Percentiles rank a stretch among this genome's conserved stretches.
These are phyloP conservation scores for Bruguiera gymnorhiza DNA, from an alignment of 345 rosid species.

Conservation along the genomic window DNA sequence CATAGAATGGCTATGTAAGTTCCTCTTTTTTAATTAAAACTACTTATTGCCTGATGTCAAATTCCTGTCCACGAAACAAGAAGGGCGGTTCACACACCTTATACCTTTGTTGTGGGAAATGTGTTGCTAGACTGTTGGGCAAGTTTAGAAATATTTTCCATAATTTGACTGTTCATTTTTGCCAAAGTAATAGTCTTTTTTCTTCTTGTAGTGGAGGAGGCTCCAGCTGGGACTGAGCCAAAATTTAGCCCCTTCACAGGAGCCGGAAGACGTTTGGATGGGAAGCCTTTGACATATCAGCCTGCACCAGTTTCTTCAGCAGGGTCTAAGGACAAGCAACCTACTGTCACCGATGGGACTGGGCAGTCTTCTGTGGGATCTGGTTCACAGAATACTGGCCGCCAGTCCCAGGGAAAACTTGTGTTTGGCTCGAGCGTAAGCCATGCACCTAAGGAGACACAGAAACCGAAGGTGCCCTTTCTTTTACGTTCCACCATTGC, in stretches of 20 bases:
- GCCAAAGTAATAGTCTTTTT: background rate
- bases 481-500: background rate
- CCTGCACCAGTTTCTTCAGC: slow-evolving; percentile 46
- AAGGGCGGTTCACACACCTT: too few relatives aligned
- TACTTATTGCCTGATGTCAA: background rate
- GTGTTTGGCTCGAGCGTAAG: slow-evolving; percentile 68
- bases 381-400: slow-evolving; percentile 42
- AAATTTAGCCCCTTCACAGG: slow-evolving; percentile 90
- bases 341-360: slow-evolving; percentile 42
- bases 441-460: slow-evolving; percentile 50
- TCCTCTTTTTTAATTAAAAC: background rate
- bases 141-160: background rate
- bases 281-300: slow-evolving; percentile 55
- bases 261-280: slow-evolving; percentile 79
- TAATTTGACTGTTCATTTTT: background rate
- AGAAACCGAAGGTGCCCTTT: slow-evolving; percentile 33
- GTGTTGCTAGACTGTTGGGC: background rate
- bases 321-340: slow-evolving; percentile 48
- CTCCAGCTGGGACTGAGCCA: slow-evolving; percentile 51
- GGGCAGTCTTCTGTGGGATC: slow-evolving; percentile 46
- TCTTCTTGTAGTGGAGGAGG: slow-evolving; percentile 58
- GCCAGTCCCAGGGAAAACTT: slow-evolving; percentile 90
- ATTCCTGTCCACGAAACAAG: background rate
- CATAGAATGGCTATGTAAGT: too few relatives aligned
- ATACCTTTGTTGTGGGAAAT: too few relatives aligned